Conservation (phyloP, 2,329 filamentous ascomycete genomes). For the Aspergillus quadrilineatus region DNA sequence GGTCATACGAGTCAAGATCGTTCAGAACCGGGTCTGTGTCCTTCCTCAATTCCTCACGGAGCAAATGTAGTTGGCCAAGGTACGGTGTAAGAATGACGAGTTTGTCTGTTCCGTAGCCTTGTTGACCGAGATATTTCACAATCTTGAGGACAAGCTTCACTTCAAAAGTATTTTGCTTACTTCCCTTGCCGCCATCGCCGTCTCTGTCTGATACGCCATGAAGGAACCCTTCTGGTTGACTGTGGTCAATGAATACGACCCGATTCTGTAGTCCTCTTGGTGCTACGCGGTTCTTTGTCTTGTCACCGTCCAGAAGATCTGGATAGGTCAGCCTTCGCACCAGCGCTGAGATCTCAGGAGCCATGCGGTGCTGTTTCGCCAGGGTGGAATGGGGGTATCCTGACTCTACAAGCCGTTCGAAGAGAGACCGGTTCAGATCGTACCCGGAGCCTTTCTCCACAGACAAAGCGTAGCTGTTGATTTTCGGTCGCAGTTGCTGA, state of each 20-base stretch:
- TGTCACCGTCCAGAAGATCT: conserved; percentile 47
- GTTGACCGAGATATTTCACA: conserved; percentile 24
- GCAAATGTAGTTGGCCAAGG: conserved; percentile 47
- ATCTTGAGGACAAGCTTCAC: conserved; percentile 23
- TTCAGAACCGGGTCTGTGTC: conserved; percentile 66
- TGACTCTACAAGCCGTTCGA: conserved; percentile 3
- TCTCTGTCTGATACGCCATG: conserved; percentile 47
- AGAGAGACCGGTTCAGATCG: neutral
- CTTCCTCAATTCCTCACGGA: conserved; percentile 52
- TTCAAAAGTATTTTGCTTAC: conserved; percentile 60
- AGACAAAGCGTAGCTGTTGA: conserved; percentile 1
- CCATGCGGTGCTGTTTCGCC: neutral
- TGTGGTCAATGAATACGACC: conserved; percentile 68
- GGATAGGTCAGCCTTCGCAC: conserved; percentile 9
- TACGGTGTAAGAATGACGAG: conserved; percentile 26
- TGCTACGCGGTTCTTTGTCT: conserved; percentile 48
- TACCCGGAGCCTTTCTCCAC: neutral
- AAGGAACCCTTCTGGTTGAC: conserved; percentile 52
- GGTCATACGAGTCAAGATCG: conserved; percentile 65
- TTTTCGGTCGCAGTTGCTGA: conserved; percentile 10
- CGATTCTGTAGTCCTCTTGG: conserved; percentile 60
- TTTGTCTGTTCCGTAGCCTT: conserved; percentile 20
- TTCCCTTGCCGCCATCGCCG: conserved; percentile 52
- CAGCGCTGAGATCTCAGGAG: conserved; percentile 4
- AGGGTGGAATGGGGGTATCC: neutral